Conservation (phyloP, 139 green algal species). For the Tetradesmus lagerheimii region DNA sequence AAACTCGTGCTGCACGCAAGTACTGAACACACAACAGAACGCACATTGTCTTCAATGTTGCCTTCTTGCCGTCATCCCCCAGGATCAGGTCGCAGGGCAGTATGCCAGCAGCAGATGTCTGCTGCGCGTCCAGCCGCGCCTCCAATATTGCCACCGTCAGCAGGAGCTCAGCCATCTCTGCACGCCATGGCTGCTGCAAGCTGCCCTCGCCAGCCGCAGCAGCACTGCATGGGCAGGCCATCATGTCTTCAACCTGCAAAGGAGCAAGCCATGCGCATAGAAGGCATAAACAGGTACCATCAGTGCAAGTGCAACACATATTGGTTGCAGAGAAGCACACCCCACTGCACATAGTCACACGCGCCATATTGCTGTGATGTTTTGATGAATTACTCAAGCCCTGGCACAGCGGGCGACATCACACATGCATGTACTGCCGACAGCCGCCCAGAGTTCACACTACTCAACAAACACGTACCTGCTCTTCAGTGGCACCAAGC, state of each 20-base stretch:
- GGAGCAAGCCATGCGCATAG: not conserved
- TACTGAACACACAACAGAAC: not conserved
- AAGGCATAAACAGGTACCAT: not conserved
- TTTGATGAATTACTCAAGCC: too few species aligned
- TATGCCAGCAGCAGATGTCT: not conserved
- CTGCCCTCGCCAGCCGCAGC: not conserved
- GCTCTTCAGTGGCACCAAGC: not conserved
- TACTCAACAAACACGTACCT: not conserved
- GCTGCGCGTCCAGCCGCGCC: not conserved
- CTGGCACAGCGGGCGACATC: too few species aligned
- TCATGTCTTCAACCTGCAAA: not conserved
- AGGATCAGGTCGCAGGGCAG: not conserved
- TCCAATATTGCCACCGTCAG: not conserved
- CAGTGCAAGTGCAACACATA: not conserved
- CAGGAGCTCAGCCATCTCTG: slow-evolving; percentile 17
- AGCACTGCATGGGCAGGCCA: not conserved
- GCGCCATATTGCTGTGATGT: too few species aligned
- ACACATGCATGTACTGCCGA: too few species aligned
- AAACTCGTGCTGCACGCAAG: too few species aligned
- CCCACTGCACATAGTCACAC: too few species aligned
- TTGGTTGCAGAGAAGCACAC: too few species aligned
- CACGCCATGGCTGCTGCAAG: not conserved
- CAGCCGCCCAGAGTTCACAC: too few species aligned
- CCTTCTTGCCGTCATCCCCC: not conserved
- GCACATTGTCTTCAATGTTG: not conserved